Evolutionary conservation across 257 asterid genomes (phyloP).

Genomic region (Solanum sitiens): DNA sequence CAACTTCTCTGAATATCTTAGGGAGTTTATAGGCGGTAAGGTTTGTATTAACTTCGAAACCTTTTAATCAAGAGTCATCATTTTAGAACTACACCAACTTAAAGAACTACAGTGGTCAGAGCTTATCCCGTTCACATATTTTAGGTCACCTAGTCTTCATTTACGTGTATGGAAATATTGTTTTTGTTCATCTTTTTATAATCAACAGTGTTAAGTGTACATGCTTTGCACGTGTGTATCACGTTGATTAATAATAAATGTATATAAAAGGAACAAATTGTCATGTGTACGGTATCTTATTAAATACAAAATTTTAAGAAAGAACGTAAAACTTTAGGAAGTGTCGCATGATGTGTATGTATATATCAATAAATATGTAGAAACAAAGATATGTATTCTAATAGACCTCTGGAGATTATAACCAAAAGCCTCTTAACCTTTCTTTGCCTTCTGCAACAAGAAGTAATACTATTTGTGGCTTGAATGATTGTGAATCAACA

Average conservation of each 20-base stretch:
- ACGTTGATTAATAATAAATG: neutral
- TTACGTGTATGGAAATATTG: neutral
- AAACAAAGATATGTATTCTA: too few species aligned
- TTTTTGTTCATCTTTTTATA: neutral
- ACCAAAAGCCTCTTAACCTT: neutral
- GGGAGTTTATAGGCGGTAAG: neutral
- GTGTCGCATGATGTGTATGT: neutral
- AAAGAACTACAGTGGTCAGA: neutral
- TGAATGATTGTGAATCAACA: neutral
- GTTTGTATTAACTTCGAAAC: neutral
- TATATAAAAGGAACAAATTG: neutral
- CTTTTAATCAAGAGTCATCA: neutral
- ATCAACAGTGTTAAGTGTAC: neutral
- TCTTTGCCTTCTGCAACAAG: neutral
- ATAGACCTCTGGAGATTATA: neutral
- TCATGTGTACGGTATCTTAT: neutral
- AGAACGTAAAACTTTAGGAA: neutral
- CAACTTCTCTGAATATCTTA: neutral
- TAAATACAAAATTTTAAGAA: too few species aligned
- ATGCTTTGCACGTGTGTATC: neutral
- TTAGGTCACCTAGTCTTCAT: neutral
- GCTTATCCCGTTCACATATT: neutral
- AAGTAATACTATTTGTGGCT: neutral
- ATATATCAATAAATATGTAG: neutral
- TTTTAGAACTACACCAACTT: neutral